Evolutionary conservation across 2,329 filamentous ascomycete genomes (phyloP).

Genomic region (Talaromyces sp.): DNA sequence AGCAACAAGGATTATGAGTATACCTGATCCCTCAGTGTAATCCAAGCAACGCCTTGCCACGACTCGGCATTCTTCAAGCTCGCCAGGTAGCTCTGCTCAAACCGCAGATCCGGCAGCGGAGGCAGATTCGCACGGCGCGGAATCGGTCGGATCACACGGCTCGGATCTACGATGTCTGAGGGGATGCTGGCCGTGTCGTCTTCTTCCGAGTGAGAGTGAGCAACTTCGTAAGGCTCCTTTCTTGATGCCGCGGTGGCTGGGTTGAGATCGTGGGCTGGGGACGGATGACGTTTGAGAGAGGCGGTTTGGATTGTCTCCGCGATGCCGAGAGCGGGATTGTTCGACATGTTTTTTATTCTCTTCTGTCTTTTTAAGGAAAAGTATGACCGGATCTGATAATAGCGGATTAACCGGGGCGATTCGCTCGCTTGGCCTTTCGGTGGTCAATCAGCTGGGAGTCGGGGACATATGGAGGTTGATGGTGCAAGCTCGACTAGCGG

Average conservation of each 20-base stretch:
- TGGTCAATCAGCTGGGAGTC: background rate
- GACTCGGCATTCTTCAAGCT: constrained; percentile 76
- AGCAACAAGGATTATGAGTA: background rate
- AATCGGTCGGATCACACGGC: constrained; percentile 28
- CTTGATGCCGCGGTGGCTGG: constrained; percentile 69
- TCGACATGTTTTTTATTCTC: background rate
- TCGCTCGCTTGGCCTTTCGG: background rate
- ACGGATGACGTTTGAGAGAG: constrained; percentile 68
- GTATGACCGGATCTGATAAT: background rate
- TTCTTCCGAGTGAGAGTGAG: constrained; percentile 29
- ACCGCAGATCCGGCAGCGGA: constrained; percentile 73
- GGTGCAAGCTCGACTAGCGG: background rate
- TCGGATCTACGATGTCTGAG: constrained; percentile 42
- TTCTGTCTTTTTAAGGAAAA: background rate
- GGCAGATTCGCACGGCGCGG: constrained; percentile 54
- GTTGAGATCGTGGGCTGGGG: constrained; percentile 69
- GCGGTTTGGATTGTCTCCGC: constrained; percentile 76
- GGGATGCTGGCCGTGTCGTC: constrained; percentile 39
- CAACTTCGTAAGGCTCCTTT: constrained; percentile 55
- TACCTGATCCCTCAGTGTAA: constrained; percentile 81
- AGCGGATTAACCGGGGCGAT: background rate
- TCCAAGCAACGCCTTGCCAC: constrained; percentile 73
- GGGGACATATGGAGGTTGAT: background rate
- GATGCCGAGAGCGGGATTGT: constrained; percentile 54
- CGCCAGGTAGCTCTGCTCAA: constrained; percentile 96